These are phyloP conservation scores for Capsicum rhomboideum DNA, from an alignment of 257 asterid species.

Conservation along the genomic window DNA sequence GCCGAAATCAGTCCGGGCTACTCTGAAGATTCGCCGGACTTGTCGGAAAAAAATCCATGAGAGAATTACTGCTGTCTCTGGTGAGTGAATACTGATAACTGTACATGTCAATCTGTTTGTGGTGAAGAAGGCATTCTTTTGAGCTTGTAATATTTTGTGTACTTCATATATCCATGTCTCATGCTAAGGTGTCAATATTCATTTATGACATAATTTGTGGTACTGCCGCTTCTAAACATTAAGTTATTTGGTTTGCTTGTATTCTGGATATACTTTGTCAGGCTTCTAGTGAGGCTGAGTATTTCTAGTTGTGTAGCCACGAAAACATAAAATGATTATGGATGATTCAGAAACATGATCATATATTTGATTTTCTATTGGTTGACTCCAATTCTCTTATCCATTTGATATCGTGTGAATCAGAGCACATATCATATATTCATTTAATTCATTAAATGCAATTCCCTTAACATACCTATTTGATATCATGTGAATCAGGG, in stretches of 20 bases:
- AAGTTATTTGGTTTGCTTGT: background rate
- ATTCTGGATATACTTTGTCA: background rate
- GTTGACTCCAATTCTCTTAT: background rate
- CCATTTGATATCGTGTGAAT: background rate
- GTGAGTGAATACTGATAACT: slow-evolving; percentile 19
- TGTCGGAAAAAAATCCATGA: slow-evolving; percentile 81
- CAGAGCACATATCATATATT: background rate
- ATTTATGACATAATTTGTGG: background rate
- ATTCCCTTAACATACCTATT: background rate
- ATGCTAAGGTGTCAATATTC: background rate
- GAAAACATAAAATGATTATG: background rate
- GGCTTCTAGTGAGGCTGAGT: background rate
- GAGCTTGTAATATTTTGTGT: background rate
- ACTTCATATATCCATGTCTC: background rate
- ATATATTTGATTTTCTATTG: background rate
- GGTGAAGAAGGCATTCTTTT: background rate
- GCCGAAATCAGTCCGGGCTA: slow-evolving; percentile 42
- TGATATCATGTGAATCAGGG: background rate
- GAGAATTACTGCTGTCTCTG: slow-evolving; percentile 62
- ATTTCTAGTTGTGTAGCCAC: background rate
- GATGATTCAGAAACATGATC: background rate
- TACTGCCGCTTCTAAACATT: background rate
- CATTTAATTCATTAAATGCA: background rate
- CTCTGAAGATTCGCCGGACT: slow-evolving; percentile 53
- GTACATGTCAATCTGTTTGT: background rate